Evolutionary conservation across 306 rosid species (phyloP).

Genomic region (Pyrus bretschneideri): DNA sequence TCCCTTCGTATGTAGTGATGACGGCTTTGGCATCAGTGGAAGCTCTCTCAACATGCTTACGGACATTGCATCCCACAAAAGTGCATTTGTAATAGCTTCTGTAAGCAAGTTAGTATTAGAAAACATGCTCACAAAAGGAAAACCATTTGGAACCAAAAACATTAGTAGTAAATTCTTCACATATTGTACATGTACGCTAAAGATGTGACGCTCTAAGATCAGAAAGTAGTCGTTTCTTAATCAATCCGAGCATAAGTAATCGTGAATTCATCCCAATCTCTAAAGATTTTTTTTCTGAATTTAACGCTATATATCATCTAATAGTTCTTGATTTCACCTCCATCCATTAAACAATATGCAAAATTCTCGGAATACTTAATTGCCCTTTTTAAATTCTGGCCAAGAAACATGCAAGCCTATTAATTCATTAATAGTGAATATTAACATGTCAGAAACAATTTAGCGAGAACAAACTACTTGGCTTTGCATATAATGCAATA

Average conservation of each 20-base stretch:
- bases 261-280: background rate
- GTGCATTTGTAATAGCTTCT: constrained; percentile 99
- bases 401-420: constrained; percentile 1
- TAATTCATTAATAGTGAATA: background rate
- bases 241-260: background rate
- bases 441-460: background rate
- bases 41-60: constrained; percentile 96
- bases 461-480: background rate
- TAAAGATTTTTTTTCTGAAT: background rate
- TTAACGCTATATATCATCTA: background rate
- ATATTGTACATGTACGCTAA: background rate
- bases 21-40: constrained; percentile 87
- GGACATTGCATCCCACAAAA: constrained; percentile 78
- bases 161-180: background rate
- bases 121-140: background rate
- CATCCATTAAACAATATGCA: background rate
- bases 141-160: background rate
- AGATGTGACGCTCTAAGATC: background rate
- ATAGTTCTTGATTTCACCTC: background rate
- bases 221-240: background rate
- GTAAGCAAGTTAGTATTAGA: constrained; percentile 20
- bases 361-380: background rate
- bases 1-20: constrained; percentile 83
- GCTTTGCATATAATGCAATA: background rate
- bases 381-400: background rate